Conservation (phyloP, 768 basidiomycete genomes). For the Termitomyces sp. region DNA sequence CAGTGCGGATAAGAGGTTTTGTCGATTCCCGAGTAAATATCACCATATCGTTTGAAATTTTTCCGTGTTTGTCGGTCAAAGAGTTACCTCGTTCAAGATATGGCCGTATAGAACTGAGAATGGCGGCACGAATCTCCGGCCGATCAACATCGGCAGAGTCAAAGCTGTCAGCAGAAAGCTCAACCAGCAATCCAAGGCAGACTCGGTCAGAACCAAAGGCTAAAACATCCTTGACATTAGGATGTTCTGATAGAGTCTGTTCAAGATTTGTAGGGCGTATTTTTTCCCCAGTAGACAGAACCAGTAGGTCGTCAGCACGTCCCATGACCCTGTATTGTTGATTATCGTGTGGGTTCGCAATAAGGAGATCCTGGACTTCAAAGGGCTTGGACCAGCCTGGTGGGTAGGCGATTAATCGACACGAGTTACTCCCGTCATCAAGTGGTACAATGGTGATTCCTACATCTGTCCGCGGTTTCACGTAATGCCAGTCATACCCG, state of each 20-base stretch:
- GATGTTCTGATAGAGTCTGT: constrained; percentile 29
- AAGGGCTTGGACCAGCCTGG: constrained; percentile 31
- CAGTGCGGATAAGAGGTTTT: constrained; percentile 30
- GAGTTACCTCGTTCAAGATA: constrained; percentile 32
- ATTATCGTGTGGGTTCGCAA: constrained; percentile 24
- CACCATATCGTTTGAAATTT: constrained; percentile 35
- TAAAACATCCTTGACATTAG: constrained; percentile 31
- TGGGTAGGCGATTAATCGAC: constrained; percentile 26
- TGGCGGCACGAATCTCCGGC: constrained; percentile 11
- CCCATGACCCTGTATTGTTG: constrained; percentile 33
- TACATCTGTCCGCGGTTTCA: constrained; percentile 31
- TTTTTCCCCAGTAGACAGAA: constrained; percentile 42
- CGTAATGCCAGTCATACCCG: constrained; percentile 35
- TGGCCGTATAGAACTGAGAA: constrained; percentile 23
- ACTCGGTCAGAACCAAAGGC: constrained; percentile 34
- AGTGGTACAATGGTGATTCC: constrained; percentile 24
- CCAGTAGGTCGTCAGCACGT: constrained; percentile 37
- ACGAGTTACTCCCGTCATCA: constrained; percentile 21
- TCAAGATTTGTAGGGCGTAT: constrained; percentile 32
- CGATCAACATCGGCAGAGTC: constrained; percentile 13
- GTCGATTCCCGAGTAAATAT: constrained; percentile 27
- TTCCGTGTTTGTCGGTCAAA: constrained; percentile 33
- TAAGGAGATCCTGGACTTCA: constrained; percentile 36
- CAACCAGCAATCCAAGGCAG: constrained; percentile 33
- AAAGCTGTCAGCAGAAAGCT: constrained; percentile 20